Conservation (phyloP, 192 early-diverging fungal species). For the Coemansia sp. region DNA sequence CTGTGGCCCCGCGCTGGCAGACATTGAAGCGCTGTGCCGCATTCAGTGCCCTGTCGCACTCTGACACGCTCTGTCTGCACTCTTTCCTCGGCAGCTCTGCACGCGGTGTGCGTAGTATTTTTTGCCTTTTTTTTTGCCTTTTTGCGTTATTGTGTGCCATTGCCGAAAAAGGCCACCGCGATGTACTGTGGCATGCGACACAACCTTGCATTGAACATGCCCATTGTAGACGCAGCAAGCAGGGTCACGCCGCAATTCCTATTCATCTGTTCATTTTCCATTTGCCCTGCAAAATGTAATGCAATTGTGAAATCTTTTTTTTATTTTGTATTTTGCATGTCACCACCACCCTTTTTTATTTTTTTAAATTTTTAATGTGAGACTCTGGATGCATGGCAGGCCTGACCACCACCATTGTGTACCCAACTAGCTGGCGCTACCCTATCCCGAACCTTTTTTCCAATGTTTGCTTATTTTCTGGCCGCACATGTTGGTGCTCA, state of each 20-base stretch:
- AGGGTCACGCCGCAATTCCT: constrained; percentile 2
- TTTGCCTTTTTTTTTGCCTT: background rate
- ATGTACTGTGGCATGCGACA: constrained; percentile 16
- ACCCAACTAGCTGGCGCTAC: background rate
- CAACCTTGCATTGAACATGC: constrained; percentile 10
- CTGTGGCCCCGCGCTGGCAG: background rate
- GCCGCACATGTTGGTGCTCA: constrained; percentile 1
- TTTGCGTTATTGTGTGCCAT: constrained; percentile 4
- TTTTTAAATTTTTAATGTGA: background rate
- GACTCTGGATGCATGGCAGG: background rate
- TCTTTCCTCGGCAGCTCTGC: background rate
- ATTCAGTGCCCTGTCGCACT: background rate
- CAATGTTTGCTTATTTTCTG: background rate
- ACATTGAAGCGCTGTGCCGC: background rate
- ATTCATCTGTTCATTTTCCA: background rate
- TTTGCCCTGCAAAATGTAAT: constrained; percentile 7
- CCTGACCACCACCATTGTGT: background rate
- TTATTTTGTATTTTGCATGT: background rate
- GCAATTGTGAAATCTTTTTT: constrained; percentile 1
- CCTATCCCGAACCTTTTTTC: constrained; percentile 1
- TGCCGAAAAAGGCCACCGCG: constrained; percentile 11
- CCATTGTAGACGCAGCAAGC: constrained; percentile 4
- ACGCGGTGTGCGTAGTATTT: background rate
- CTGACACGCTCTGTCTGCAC: background rate
- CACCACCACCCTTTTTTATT: background rate